A percentile compares a stretch with the other conserved stretches of the same genome.
Evolutionary conservation across 305 asterid species (phyloP).

Genomic region (Rubia balearica): DNA sequence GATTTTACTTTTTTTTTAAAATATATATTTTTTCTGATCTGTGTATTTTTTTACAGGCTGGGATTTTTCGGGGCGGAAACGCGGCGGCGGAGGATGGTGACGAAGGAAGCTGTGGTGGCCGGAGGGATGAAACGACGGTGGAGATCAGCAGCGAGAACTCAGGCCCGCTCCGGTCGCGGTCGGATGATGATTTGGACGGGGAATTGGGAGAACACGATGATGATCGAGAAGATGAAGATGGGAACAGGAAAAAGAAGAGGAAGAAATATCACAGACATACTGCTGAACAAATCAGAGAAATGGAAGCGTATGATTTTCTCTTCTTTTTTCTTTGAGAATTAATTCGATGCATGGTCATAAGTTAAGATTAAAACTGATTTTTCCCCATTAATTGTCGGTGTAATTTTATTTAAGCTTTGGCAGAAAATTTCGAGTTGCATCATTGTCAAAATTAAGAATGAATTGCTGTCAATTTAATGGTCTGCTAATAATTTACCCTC

Average conservation of each 20-base stretch:
- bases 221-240: slow-evolving; percentile 29
- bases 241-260: slow-evolving; percentile 49
- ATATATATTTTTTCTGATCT: not conserved
- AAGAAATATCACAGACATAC: slow-evolving; percentile 78
- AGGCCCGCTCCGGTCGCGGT: slow-evolving; percentile 44
- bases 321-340: not conserved
- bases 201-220: slow-evolving; percentile 37
- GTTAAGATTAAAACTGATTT: not conserved
- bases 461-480: not conserved
- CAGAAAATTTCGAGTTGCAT: not conserved
- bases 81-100: slow-evolving; percentile 16
- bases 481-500: too few relatives aligned
- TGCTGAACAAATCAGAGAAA: slow-evolving; percentile 55
- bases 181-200: slow-evolving; percentile 50
- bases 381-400: not conserved
- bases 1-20: not conserved
- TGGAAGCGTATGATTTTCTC: slow-evolving; percentile 66
- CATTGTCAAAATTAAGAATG: not conserved
- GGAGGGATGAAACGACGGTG: slow-evolving; percentile 31
- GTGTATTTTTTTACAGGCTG: slow-evolving; percentile 32
- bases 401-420: not conserved
- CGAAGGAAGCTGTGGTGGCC: slow-evolving; percentile 22
- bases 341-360: not conserved
- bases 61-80: slow-evolving; percentile 37
- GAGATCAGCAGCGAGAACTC: slow-evolving; percentile 82